phyloP scores from a whole-genome alignment of 805 yeast species.

The Candida piceae region DNA sequence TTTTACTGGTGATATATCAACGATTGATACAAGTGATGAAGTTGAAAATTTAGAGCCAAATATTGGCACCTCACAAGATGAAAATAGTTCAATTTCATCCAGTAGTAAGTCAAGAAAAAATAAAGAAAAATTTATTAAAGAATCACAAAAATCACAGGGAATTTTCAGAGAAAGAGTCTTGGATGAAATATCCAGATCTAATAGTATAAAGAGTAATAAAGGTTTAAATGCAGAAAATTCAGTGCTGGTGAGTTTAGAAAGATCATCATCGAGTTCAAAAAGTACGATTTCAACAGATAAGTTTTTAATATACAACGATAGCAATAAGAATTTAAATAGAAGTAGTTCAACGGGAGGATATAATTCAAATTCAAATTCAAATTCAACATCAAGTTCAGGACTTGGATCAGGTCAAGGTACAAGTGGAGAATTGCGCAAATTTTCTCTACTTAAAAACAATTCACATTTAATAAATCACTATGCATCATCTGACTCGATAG shows the following conservation, averaged over 20 bases:
- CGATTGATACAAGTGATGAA: conserved; percentile 7
- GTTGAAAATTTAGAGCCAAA: conserved; percentile 1
- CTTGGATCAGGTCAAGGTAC: background rate
- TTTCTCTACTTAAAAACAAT: background rate
- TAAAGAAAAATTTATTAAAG: conserved; percentile 11
- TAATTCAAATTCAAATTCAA: background rate
- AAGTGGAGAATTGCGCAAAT: background rate
- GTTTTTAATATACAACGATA: background rate
- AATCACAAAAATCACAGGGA: conserved; percentile 15
- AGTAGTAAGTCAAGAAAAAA: conserved; percentile 2
- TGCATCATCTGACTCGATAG: conserved; percentile 7
- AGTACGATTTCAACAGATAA: background rate
- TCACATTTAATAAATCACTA: conserved; percentile 1
- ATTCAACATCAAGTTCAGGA: too few species aligned
- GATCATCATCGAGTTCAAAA: conserved; percentile 2
- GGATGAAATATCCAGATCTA: conserved; percentile 11
- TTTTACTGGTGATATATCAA: background rate
- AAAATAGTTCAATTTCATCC: background rate
- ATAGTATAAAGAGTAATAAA: conserved; percentile 12
- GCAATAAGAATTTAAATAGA: background rate
- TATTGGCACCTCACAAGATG: background rate
- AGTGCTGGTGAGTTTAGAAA: conserved; percentile 1
- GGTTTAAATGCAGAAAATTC: conserved; percentile 1
- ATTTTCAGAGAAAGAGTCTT: conserved; percentile 13
- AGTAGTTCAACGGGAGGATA: background rate